phyloP scores from a whole-genome alignment of 768 basidiomycete genomes.

The Naganishia kalamii region DNA sequence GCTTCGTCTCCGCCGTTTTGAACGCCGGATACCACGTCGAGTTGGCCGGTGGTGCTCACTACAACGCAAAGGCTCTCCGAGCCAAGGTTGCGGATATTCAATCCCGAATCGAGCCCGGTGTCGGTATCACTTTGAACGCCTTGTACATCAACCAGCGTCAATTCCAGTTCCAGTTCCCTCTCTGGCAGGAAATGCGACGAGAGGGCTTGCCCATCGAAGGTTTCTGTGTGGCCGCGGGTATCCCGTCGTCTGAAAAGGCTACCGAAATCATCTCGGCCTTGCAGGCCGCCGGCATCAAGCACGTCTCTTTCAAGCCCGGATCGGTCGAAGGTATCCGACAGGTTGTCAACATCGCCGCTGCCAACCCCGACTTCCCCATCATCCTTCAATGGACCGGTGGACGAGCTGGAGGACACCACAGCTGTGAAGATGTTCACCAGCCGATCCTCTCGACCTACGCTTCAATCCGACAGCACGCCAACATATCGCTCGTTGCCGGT shows the following conservation, averaged over 20 bases:
- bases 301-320: conserved; percentile 96
- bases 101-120: conserved; percentile 70
- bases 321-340: conserved; percentile 96
- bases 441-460: conserved; percentile 86
- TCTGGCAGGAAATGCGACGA: conserved; percentile 95
- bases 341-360: conserved; percentile 87
- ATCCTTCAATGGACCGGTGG: conserved; percentile 99
- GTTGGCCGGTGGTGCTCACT: conserved; percentile 96
- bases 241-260: conserved; percentile 93
- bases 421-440: conserved; percentile 97
- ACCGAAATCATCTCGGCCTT: conserved; percentile 88
- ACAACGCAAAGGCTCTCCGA: conserved; percentile 81
- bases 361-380: conserved; percentile 92
- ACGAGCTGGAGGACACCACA: conserved; percentile 96
- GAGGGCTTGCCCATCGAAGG: conserved; percentile 95
- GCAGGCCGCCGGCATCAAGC: conserved; percentile 77
- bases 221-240: conserved; percentile 97
- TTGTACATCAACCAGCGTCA: conserved; percentile 98
- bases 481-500: conserved; percentile 84
- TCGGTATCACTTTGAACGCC: conserved; percentile 87
- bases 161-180: conserved; percentile 91
- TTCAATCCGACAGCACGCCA: conserved; percentile 77
- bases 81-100: conserved; percentile 90
- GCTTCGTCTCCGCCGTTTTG: conserved; percentile 87
- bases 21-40: conserved; percentile 94